Percentiles rank a stretch among this genome's conserved stretches.
Conservation (phyloP, 1,284 basidiomycete species). For the Apiotrichum gracile region DNA sequence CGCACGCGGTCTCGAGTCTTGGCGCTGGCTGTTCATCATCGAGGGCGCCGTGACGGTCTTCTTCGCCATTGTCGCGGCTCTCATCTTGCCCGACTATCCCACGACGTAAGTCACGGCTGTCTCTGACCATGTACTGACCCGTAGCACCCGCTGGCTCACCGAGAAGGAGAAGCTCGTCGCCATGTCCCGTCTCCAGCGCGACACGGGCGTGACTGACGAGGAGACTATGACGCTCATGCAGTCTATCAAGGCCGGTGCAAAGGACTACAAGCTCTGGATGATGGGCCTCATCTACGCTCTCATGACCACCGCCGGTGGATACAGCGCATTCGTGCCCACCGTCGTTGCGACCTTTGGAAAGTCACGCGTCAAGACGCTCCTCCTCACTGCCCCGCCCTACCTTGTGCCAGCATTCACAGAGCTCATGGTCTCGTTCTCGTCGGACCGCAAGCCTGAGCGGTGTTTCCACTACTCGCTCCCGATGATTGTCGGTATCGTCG, state of each 20-base stretch:
- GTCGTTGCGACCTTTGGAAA: conserved; percentile 34
- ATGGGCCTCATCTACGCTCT: conserved; percentile 15
- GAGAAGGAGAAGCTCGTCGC: conserved; percentile 16
- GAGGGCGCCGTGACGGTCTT: conserved; percentile 15
- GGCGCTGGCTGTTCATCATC: conserved; percentile 23
- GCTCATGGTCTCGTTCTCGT: conserved; percentile 26
- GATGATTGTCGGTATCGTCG: conserved; percentile 34
- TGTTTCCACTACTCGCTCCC: conserved; percentile 45
- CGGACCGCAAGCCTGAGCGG: conserved; percentile 29
- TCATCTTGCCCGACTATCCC: conserved; percentile 19
- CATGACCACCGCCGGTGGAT: conserved; percentile 24
- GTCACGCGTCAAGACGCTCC: conserved; percentile 20
- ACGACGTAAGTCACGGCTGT: not conserved
- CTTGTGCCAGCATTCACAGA: conserved; percentile 31
- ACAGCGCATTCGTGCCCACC: conserved; percentile 29
- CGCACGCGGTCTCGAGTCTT: conserved; percentile 10
- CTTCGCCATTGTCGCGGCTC: conserved; percentile 4
- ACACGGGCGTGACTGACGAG: conserved; percentile 14
- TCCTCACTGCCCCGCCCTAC: conserved; percentile 33
- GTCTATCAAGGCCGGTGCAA: conserved; percentile 1
- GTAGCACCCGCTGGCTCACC: conserved; percentile 14
- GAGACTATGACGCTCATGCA: conserved; percentile 3
- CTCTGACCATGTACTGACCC: not conserved
- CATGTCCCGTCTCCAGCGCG: conserved; percentile 9
- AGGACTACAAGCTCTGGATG: conserved; percentile 20